Conservation (phyloP, 2,329 filamentous ascomycete species). For the Lachnellula arida region DNA sequence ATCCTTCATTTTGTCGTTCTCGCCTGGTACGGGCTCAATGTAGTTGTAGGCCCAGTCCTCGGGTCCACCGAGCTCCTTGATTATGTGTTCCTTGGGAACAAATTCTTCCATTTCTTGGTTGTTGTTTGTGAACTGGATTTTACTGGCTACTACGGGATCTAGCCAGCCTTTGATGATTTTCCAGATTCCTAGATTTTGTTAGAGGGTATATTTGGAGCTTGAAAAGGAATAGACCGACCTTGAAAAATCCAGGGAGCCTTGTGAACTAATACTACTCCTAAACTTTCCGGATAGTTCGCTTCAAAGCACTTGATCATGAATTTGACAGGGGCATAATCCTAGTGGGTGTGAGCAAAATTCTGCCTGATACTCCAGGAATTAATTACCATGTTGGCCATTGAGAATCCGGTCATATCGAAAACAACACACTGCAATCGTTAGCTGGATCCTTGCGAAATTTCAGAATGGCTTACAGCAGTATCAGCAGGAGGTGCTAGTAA, state of each 20-base stretch:
- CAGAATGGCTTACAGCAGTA: slow-evolving; percentile 67
- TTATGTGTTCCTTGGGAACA: slow-evolving; percentile 65
- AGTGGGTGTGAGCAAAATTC: slow-evolving; percentile 16
- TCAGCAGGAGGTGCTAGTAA: slow-evolving; percentile 75
- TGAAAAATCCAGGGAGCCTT: slow-evolving; percentile 98
- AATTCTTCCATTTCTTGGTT: slow-evolving; percentile 73
- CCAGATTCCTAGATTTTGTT: slow-evolving; percentile 67
- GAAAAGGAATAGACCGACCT: slow-evolving; percentile 45
- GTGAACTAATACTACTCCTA: slow-evolving; percentile 87
- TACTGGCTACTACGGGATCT: slow-evolving; percentile 89
- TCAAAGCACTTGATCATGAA: slow-evolving; percentile 99
- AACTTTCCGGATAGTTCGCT: slow-evolving; percentile 92
- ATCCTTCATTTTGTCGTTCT: slow-evolving; percentile 73
- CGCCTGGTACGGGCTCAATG: slow-evolving; percentile 66
- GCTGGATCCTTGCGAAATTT: not conserved
- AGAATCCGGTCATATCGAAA: slow-evolving; percentile 95
- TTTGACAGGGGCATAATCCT: slow-evolving; percentile 93
- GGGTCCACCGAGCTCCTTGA: slow-evolving; percentile 78
- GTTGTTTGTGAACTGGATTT: slow-evolving; percentile 89
- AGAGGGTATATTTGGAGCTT: slow-evolving; percentile 1
- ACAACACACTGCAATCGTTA: slow-evolving; percentile 64
- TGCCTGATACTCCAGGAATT: not conserved
- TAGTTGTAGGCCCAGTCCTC: slow-evolving; percentile 85
- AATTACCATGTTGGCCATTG: slow-evolving; percentile 84
- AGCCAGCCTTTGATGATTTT: slow-evolving; percentile 93